These are phyloP conservation scores for Trichoderma sp. DNA, from an alignment of 2,329 filamentous ascomycete genomes.

Conservation along the genomic window DNA sequence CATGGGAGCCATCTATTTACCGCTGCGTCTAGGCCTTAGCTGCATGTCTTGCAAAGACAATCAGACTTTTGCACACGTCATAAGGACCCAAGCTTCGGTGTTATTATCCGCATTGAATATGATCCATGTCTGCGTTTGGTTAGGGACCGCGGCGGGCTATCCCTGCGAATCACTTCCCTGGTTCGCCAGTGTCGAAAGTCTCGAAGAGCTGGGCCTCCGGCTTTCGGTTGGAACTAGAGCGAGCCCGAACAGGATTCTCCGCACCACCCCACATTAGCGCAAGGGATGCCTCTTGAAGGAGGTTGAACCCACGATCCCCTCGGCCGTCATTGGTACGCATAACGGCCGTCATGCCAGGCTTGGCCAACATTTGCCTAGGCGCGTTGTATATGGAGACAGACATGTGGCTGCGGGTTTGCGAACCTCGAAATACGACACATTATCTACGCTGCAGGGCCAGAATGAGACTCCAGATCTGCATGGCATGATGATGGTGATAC, in stretches of 20 bases:
- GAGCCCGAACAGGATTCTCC: conserved; percentile 8
- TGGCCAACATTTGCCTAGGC: no score
- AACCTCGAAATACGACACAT: no score
- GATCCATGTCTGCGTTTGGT: not conserved
- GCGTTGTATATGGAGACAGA: no score
- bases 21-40: not conserved
- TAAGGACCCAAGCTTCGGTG: not conserved
- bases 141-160: not conserved
- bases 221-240: not conserved
- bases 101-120: not conserved
- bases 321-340: not conserved
- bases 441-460: no score
- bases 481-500: no score
- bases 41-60: not conserved
- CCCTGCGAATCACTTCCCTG: not conserved
- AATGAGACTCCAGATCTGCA: no score
- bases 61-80: not conserved
- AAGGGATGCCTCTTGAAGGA: not conserved
- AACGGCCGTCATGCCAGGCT: no score
- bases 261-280: not conserved
- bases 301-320: no score
- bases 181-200: not conserved
- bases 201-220: not conserved
- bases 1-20: not conserved
- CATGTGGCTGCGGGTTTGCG: no score